These are phyloP conservation scores for Dunaliella salina DNA, from an alignment of 163 green algal genomes.

Conservation along the genomic window DNA sequence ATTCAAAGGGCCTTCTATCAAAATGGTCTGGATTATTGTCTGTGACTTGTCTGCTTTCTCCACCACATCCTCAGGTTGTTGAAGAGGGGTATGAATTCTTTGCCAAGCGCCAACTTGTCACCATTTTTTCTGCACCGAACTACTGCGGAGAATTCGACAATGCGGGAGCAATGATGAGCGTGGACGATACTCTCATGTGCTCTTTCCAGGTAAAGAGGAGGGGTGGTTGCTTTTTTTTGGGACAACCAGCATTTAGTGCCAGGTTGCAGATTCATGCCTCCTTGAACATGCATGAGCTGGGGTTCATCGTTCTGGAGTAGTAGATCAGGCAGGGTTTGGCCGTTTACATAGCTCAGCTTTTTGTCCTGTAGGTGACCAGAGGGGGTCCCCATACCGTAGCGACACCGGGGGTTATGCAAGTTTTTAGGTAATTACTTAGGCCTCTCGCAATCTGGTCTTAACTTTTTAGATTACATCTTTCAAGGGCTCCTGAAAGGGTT, in stretches of 20 bases:
- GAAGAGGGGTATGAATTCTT: constrained; percentile 99
- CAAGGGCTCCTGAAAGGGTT: too few relatives aligned
- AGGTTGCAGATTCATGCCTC: background rate
- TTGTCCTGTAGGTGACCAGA: too few relatives aligned
- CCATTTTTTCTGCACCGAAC: constrained; percentile 97
- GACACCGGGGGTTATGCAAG: too few relatives aligned
- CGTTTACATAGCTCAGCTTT: too few relatives aligned
- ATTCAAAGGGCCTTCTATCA: too few relatives aligned
- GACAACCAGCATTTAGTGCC: background rate
- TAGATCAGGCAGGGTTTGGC: too few relatives aligned
- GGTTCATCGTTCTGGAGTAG: too few relatives aligned
- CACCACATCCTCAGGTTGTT: constrained; percentile 75
- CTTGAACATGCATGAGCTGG: background rate
- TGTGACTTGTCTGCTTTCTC: background rate
- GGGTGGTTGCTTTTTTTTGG: background rate
- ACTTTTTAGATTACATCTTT: too few relatives aligned
- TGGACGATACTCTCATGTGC: constrained; percentile 99
- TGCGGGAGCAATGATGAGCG: constrained; percentile 98
- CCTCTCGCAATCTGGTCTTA: too few relatives aligned
- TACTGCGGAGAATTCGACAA: constrained; percentile 99
- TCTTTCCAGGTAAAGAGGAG: constrained; percentile 81
- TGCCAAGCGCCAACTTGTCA: constrained; percentile 96
- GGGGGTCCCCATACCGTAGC: too few relatives aligned
- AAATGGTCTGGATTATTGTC: too few relatives aligned
- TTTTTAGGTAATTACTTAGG: too few relatives aligned